A percentile compares a stretch with the other conserved stretches of the same genome.
Conservation (phyloP, 2,329 filamentous ascomycete genomes). For the Tolypocladium album region DNA sequence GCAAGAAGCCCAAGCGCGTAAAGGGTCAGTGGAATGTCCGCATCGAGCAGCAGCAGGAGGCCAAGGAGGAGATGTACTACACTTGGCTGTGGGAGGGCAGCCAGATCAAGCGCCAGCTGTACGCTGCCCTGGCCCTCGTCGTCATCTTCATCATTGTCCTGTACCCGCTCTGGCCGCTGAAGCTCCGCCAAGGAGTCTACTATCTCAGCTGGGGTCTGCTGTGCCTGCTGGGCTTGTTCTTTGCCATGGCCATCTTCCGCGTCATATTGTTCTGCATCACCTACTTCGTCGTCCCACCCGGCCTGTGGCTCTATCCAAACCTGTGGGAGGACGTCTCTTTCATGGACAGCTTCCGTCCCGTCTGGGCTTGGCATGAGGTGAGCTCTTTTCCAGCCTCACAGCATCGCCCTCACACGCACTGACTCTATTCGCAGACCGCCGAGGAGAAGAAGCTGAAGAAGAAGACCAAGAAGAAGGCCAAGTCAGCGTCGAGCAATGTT, state of each 20-base stretch:
- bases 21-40: slow-evolving; percentile 95
- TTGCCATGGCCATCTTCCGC: slow-evolving; percentile 94
- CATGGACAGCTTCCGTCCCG: slow-evolving; percentile 88
- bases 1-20: slow-evolving; percentile 73
- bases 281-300: slow-evolving; percentile 73
- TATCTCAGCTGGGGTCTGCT: slow-evolving; percentile 93
- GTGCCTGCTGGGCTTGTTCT: slow-evolving; percentile 83
- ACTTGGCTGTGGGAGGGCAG: slow-evolving; percentile 93
- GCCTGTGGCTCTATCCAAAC: slow-evolving; percentile 97
- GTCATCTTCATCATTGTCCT: slow-evolving; percentile 82
- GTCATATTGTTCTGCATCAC: slow-evolving; percentile 90
- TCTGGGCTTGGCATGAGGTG: slow-evolving; percentile 98
- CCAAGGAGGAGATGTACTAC: slow-evolving; percentile 80
- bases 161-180: slow-evolving; percentile 92
- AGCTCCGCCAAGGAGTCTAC: slow-evolving; percentile 88
- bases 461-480: slow-evolving; percentile 48
- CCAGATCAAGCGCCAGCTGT: slow-evolving; percentile 88
- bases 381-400: slow-evolving; percentile 15
- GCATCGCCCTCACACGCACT: not conserved
- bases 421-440: slow-evolving; percentile 4
- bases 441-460: slow-evolving; percentile 17
- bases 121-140: slow-evolving; percentile 72
- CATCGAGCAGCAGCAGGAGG: slow-evolving; percentile 93
- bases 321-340: slow-evolving; percentile 98
- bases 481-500: slow-evolving; percentile 18